phyloP scores from a whole-genome alignment of 129 eudicot species.

The Helianthus tuberosus region DNA sequence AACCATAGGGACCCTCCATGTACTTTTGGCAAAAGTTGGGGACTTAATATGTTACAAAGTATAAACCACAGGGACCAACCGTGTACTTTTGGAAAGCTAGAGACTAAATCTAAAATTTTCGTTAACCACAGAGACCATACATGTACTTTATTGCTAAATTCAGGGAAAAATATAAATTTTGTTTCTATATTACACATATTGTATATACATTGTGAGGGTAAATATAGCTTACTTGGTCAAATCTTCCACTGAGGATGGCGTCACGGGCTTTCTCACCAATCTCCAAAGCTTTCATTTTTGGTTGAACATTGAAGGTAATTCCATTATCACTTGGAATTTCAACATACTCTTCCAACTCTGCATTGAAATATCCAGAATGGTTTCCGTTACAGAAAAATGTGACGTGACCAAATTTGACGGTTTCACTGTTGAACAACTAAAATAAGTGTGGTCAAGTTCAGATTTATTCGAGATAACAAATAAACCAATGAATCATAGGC shows the following conservation, averaged over 20 bases:
- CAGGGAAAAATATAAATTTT: not conserved
- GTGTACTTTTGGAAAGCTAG: too few species aligned
- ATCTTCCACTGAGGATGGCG: conserved; percentile 80
- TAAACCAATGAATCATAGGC: too few species aligned
- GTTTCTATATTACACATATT: not conserved
- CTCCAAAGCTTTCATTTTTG: conserved; percentile 93
- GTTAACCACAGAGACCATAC: too few species aligned
- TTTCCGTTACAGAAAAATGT: conserved; percentile 99
- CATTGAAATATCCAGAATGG: conserved; percentile 86
- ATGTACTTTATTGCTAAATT: too few species aligned
- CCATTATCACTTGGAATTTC: conserved; percentile 94
- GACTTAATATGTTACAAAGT: too few species aligned
- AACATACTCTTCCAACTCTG: conserved; percentile 88
- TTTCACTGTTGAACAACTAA: conserved; percentile 60
- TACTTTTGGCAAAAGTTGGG: too few species aligned
- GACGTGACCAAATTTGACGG: conserved; percentile 95
- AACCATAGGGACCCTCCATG: too few species aligned
- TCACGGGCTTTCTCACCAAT: conserved; percentile 91
- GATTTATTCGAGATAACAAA: too few species aligned
- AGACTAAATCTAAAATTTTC: too few species aligned
- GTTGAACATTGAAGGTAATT: conserved; percentile 81
- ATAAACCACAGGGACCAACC: too few species aligned
- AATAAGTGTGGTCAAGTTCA: conserved; percentile 16
- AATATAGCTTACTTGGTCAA: conserved; percentile 68
- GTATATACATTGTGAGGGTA: not conserved